Evolutionary conservation across 768 basidiomycete species (phyloP).

Genomic region (Tulasnella sp.): DNA sequence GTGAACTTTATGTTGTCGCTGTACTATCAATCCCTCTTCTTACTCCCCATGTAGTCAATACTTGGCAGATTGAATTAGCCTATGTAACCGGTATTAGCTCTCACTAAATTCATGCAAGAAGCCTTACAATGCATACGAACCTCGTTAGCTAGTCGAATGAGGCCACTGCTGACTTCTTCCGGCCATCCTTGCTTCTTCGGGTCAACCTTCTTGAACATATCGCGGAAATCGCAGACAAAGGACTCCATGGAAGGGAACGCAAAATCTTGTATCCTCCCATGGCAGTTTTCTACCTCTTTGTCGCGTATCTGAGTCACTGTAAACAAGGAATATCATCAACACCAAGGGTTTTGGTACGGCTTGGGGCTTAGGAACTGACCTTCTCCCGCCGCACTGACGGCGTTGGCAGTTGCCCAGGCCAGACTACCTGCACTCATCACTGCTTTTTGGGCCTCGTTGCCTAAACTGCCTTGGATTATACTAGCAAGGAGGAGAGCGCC

Average conservation of each 20-base stretch:
- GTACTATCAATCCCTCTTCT: background rate
- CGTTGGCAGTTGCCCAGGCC: background rate
- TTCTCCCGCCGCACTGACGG: background rate
- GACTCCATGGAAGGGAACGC: background rate
- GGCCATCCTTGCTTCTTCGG: background rate
- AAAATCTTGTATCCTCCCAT: background rate
- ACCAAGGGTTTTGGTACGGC: background rate
- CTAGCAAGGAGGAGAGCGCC: background rate
- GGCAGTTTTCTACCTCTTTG: background rate
- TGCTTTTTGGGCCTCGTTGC: background rate
- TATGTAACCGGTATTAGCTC: background rate
- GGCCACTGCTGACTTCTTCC: background rate
- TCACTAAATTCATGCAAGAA: background rate
- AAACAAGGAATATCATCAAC: background rate
- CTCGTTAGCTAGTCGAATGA: background rate
- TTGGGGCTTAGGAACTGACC: background rate
- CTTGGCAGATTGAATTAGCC: background rate
- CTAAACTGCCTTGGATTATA: background rate
- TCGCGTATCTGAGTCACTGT: background rate
- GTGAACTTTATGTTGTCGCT: background rate
- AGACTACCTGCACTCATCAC: background rate
- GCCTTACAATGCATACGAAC: background rate
- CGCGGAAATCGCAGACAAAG: background rate
- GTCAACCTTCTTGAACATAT: background rate
- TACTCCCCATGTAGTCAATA: background rate